Evolutionary conservation across 495 filamentous ascomycete species (phyloP).

Genomic region (Aspergillus ellipticus): DNA sequence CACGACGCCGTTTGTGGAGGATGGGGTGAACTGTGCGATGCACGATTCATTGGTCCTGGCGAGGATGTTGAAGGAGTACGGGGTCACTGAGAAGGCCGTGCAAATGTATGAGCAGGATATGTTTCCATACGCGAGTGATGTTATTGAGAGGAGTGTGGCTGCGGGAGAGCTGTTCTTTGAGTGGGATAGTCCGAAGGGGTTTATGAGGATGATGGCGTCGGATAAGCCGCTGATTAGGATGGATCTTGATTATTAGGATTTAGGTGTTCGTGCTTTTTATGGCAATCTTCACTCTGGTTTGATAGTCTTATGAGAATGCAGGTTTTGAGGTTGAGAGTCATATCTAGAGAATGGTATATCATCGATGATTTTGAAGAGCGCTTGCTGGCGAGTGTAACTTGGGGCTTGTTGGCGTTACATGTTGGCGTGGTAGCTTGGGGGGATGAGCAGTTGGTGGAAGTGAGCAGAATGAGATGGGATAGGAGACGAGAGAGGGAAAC

Average conservation of each 20-base stretch:
- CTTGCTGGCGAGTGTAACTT: too few species aligned
- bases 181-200: background rate
- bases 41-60: background rate
- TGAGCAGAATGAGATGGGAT: too few species aligned
- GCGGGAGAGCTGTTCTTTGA: background rate
- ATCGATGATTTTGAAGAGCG: too few species aligned
- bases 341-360: too few species aligned
- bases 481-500: too few species aligned
- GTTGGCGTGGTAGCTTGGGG: too few species aligned
- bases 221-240: background rate
- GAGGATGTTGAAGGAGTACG: background rate
- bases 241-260: background rate
- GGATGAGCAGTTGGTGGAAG: too few species aligned
- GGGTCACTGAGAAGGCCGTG: background rate
- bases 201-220: background rate
- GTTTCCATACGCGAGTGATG: background rate
- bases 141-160: background rate
- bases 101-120: background rate
- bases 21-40: slow-evolving; percentile 43
- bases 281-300: too few species aligned
- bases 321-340: too few species aligned
- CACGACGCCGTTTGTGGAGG: slow-evolving; percentile 55
- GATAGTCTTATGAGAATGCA: too few species aligned
- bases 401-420: too few species aligned
- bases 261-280: too few species aligned